A percentile compares a stretch with the other conserved stretches of the same genome.
Conservation (phyloP, 352 stramenopile genomes). For the Globisporangium spinosum region DNA sequence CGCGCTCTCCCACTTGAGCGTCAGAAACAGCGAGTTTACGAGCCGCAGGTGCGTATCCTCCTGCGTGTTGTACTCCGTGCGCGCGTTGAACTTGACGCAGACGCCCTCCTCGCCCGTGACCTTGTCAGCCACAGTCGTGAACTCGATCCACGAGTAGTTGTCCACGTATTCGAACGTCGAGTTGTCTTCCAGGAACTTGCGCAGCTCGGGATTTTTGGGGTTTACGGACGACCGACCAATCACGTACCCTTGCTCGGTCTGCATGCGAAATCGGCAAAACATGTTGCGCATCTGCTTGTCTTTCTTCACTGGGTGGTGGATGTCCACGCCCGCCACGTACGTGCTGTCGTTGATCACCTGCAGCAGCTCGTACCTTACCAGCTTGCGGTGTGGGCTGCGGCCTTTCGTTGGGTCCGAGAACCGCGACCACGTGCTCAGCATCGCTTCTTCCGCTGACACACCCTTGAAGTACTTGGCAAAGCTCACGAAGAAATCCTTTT, state of each 20-base stretch:
- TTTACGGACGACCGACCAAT: conserved; percentile 61
- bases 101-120: conserved; percentile 33
- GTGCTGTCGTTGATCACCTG: conserved; percentile 51
- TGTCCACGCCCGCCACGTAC: conserved; percentile 39
- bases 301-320: conserved; percentile 45
- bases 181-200: conserved; percentile 26
- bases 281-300: conserved; percentile 49
- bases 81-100: conserved; percentile 59
- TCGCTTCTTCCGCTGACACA: conserved; percentile 37
- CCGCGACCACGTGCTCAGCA: conserved; percentile 37
- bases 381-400: conserved; percentile 28
- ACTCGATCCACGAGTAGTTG: conserved; percentile 54
- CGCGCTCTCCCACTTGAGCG: conserved; percentile 53
- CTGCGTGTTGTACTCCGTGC: conserved; percentile 58
- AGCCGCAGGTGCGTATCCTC: conserved; percentile 49
- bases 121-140: conserved; percentile 30
- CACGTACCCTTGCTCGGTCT: conserved; percentile 47
- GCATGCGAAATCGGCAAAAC: conserved; percentile 43
- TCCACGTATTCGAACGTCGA: conserved; percentile 51
- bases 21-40: conserved; percentile 45
- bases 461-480: conserved; percentile 47
- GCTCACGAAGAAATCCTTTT: conserved; percentile 44
- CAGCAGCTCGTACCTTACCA: conserved; percentile 40
- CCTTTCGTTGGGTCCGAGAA: conserved; percentile 20
- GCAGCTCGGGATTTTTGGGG: conserved; percentile 36